Base-by-base conservation (phyloP, 306 rosid genomes). In the Inga leiocalycina region DNA sequence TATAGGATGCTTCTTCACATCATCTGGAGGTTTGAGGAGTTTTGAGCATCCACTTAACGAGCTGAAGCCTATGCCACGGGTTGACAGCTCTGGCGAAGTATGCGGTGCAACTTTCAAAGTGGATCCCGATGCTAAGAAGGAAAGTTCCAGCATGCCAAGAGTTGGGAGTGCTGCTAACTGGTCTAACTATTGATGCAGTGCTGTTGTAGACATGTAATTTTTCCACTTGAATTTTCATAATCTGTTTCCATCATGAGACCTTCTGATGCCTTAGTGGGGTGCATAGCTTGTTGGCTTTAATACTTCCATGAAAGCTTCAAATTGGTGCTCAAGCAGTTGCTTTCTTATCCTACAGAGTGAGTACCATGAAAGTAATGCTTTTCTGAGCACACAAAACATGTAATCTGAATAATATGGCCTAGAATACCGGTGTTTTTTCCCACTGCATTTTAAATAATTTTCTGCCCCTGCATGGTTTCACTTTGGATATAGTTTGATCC, bases 91-190 rank as follows among this genome's bases (percentile, higher is more conserved):
- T 0, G 99, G 99, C 71, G 74, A 96, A 51, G 80, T 94, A 70
- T 94, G 94, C 24, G 99, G 99, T 86, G 91, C 95, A 24, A 94
- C 78, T 84, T 96, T 96, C 91, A 85, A 89, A 77, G 99, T 96
- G 76, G 98, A 96, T 79, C 91, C 85, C 1, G 91, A 88, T 5
- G 76, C 88, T 44, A 90, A 92, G 78, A 96, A 94, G 91, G 99
- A 94, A 82, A 14, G 77, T 27, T 67, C 87, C 57, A 98, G 99
- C 83, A 96, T 96, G 92, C 97, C 99, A 1, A 90, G 99, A 87
- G 98, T 96, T 54, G 99, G 97, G 80, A 93, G 99, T 89, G 97
- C 99, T 64, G 97, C 98, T 79, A 91, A 96, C 88, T 96, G 99
- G 99, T 91, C 99, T 61, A 79, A 92, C 86, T 92, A 89, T 71